Conservation (phyloP, 2,329 filamentous ascomycete species). For the Fusarium camptoceras region DNA sequence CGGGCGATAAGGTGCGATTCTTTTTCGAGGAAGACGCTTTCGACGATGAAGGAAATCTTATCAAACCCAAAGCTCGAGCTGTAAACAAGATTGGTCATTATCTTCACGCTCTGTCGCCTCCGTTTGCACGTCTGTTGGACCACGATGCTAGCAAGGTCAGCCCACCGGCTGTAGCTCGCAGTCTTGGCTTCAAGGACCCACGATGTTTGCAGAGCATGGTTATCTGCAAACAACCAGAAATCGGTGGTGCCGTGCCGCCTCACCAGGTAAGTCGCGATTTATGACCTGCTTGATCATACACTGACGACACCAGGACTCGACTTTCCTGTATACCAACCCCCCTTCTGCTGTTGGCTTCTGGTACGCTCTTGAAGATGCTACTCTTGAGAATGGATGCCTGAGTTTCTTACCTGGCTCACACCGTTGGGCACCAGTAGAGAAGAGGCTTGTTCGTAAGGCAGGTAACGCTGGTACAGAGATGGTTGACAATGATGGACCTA, state of each 20-base stretch:
- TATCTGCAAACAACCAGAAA: slow-evolving; percentile 98
- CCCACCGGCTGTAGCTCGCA: slow-evolving; percentile 73
- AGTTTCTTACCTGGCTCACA: slow-evolving; percentile 89
- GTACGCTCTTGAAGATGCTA: slow-evolving; percentile 96
- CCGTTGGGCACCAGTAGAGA: slow-evolving; percentile 74
- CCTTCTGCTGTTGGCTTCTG: slow-evolving; percentile 95
- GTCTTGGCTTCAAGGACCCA: slow-evolving; percentile 81
- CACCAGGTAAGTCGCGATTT: slow-evolving; percentile 70
- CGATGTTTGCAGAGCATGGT: slow-evolving; percentile 92
- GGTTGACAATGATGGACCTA: slow-evolving; percentile 73
- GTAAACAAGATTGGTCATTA: slow-evolving; percentile 92
- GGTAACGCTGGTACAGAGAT: slow-evolving; percentile 73
- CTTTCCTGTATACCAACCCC: slow-evolving; percentile 90
- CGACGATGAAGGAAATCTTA: slow-evolving; percentile 70
- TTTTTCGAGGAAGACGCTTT: slow-evolving; percentile 98
- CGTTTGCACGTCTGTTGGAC: slow-evolving; percentile 71
- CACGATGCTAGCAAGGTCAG: slow-evolving; percentile 50
- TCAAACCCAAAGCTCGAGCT: slow-evolving; percentile 82
- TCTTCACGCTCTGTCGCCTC: slow-evolving; percentile 75
- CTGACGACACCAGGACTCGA: slow-evolving; percentile 78
- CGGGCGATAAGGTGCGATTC: slow-evolving; percentile 92
- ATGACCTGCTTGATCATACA: accelerated
- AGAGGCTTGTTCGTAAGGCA: slow-evolving; percentile 78
- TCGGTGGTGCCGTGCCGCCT: slow-evolving; percentile 88
- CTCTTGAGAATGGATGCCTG: slow-evolving; percentile 86